Evolutionary conservation across 192 early-diverging fungal genomes (phyloP).

Genomic region (Coemansia erecta): DNA sequence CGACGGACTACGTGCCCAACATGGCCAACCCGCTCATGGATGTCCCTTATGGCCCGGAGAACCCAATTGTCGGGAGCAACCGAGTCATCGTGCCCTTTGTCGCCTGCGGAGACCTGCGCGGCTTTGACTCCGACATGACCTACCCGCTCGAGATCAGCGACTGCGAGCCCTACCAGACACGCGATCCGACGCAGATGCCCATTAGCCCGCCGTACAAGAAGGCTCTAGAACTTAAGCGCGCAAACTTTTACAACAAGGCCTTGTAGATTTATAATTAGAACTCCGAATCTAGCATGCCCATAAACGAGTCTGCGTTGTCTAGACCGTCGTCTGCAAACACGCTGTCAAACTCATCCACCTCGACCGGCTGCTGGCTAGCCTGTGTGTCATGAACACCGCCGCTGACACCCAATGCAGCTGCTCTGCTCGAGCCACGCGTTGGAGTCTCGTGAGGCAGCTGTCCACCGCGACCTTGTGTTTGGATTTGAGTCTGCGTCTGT

Average conservation of each 20-base stretch:
- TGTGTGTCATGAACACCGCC: neutral
- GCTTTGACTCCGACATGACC: constrained; percentile 86
- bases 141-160: constrained; percentile 64
- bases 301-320: constrained; percentile 9
- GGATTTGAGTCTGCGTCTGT: constrained; percentile 20
- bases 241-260: constrained; percentile 68
- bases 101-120: constrained; percentile 87
- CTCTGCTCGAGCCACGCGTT: neutral
- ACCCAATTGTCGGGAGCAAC: constrained; percentile 69
- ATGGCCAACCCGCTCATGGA: constrained; percentile 91
- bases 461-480: neutral
- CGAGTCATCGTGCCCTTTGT: constrained; percentile 84
- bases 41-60: constrained; percentile 66
- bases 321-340: neutral
- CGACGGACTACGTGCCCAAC: constrained; percentile 77
- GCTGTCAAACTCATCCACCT: neutral
- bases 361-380: neutral
- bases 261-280: constrained; percentile 6
- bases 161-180: constrained; percentile 40
- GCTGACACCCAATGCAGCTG: neutral
- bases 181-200: constrained; percentile 79
- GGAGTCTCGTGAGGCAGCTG: neutral
- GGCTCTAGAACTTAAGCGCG: constrained; percentile 72
- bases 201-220: constrained; percentile 88
- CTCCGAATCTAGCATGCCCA: constrained; percentile 20